Percentiles rank a stretch among this genome's conserved stretches.
These are phyloP conservation scores for Aspergillus sp. DNA, from an alignment of 2,329 filamentous ascomycete species.

Conservation along the genomic window DNA sequence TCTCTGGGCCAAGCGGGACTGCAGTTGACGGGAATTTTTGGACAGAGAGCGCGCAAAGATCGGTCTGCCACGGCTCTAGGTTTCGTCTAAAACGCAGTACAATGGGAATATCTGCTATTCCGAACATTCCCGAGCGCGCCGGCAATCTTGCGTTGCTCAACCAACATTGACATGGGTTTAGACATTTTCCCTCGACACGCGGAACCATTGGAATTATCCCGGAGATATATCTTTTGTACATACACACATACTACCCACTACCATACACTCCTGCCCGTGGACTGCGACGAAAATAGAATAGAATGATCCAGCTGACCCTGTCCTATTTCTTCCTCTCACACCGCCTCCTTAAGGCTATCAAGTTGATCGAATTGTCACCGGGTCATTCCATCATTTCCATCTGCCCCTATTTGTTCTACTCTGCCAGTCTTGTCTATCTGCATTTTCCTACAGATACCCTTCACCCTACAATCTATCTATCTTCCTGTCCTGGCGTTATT, in stretches of 20 bases:
- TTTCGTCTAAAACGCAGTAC: neutral
- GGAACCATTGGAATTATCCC: neutral
- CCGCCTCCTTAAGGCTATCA: no score
- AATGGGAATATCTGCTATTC: neutral
- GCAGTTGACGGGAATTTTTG: neutral
- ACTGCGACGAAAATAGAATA: slow-evolving; percentile 8
- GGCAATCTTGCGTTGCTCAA: neutral
- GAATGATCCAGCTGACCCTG: neutral
- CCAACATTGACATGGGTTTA: neutral
- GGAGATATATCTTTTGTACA: neutral
- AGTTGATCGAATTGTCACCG: no score
- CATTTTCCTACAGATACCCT: no score
- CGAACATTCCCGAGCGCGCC: neutral
- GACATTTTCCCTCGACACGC: neutral
- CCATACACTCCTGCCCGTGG: neutral
- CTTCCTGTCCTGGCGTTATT: no score
- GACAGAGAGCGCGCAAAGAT: neutral
- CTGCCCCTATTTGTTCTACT: no score
- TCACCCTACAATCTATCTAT: no score
- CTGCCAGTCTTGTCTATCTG: no score
- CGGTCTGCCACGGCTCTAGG: neutral
- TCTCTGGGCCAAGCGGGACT: neutral
- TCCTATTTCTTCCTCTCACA: no score
- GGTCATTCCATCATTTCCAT: no score
- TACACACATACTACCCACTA: slow-evolving; percentile 2